Base-by-base conservation (phyloP, 179 eudicot genomes). In the Camellia oleifera region DNA sequence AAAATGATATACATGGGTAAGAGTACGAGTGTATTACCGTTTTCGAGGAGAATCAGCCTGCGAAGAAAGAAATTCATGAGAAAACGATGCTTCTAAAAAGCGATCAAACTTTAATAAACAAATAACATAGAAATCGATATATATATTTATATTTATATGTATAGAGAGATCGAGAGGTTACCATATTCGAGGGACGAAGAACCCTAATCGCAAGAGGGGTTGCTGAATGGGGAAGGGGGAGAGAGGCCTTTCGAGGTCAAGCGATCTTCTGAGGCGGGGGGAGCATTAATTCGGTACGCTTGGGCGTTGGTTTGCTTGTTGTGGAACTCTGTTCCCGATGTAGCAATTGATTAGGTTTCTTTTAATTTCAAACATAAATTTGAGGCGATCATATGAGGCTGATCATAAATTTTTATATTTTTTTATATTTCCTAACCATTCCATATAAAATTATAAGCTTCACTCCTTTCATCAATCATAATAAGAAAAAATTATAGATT, bases 11-110 rank as follows among this genome's bases (percentile, higher is more conserved):
- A 69, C 11, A n/a, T n/a, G 4, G 13, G 12, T 4, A 17, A 48
- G 5, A 5, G 40, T 32, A 32, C 2, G 40, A 32, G 63, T 61
- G 32, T 50, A 58, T 75, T 78, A 85, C 88, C 88, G 81, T 81
- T 62, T 67, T 7, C 84, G 86, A 81, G 88, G 88, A 76, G 88
- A 86, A 71, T 86, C 88, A 32, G 86, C 88, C 88, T 86, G 88
- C 61, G 58, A 69, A 82, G 46, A 84, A 73, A 18, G 50, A 42
- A 76, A 32, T 32, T 17, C 18, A 20, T 65, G 20, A 68, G 76
- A 14, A 80, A 75, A 61, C 12, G 4, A 2, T 60, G 23, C 1
- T 66, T 17, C 69, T 42, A 8, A 0, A 52, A 3, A 44, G 60
- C 11, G 61, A 54, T 7, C 56, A 4, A 48, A 9, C 61, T 65